phyloP scores from a whole-genome alignment of 139 green algal species.

The Picocystis salinarum region DNA sequence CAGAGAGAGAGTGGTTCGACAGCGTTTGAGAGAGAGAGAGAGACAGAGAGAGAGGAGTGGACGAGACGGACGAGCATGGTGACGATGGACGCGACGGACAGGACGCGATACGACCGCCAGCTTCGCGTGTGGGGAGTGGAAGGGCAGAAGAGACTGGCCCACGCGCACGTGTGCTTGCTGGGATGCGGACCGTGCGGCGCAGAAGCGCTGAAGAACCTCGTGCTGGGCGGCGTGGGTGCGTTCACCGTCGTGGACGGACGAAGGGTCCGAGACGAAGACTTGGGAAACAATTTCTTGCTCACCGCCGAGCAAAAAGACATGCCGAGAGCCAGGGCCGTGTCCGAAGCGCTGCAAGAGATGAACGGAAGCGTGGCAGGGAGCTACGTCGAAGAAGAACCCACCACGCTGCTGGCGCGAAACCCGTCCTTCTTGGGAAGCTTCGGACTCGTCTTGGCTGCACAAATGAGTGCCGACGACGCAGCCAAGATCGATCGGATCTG shows the following conservation, averaged over 20 bases:
- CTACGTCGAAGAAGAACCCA: conserved; percentile 61
- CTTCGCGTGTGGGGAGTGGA: conserved; percentile 72
- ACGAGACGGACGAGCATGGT: too few relatives aligned
- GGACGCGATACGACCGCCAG: conserved; percentile 58
- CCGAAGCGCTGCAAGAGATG: conserved; percentile 66
- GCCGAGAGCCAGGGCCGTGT: conserved; percentile 43
- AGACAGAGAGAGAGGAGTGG: too few relatives aligned
- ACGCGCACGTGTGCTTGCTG: conserved; percentile 42
- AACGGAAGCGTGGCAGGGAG: conserved; percentile 62
- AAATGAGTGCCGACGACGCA: conserved; percentile 43
- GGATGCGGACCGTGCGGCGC: conserved; percentile 28
- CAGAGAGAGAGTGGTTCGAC: too few relatives aligned
- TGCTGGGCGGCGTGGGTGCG: conserved; percentile 76
- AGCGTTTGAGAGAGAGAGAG: too few relatives aligned
- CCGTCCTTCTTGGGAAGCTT: conserved; percentile 74
- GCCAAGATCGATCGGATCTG: conserved; percentile 54
- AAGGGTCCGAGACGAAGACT: conserved; percentile 43
- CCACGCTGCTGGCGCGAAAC: conserved; percentile 40
- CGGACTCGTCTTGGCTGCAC: conserved; percentile 59
- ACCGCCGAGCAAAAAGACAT: conserved; percentile 27
- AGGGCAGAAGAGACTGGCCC: conserved; percentile 53
- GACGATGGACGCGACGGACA: neutral
- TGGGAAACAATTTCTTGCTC: conserved; percentile 94
- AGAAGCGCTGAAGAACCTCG: conserved; percentile 92
- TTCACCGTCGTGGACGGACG: conserved; percentile 83